Base-by-base conservation (phyloP, 768 basidiomycete species). In the Boletus vinaceobasis region DNA sequence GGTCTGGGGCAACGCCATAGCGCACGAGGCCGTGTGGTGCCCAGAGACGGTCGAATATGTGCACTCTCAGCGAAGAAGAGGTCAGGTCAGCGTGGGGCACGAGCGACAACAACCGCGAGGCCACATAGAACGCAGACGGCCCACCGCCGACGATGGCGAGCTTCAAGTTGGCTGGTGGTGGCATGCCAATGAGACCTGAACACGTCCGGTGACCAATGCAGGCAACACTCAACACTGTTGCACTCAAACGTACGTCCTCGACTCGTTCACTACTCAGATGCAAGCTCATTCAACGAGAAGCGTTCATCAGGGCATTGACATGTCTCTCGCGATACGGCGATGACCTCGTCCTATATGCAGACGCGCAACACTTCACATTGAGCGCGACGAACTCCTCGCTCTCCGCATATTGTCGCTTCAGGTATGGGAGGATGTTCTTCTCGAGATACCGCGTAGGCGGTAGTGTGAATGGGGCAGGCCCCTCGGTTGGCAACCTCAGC, bases 1-100 rank as follows among this genome's bases (percentile, higher is more conserved):
- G 96, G 74, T 98, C 96, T 42, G 96, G 96, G 11, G 97, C 96
- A 14, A 99, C 95, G 0, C 97, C 95, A 65, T 95, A 99, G 43
- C 97, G 78, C 4, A 97, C 94, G 1, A 98, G 79, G 1, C 97
- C 97, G 66, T 97, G 91, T 11, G 96, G 96, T 29, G 93, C 86
- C 82, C 95, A 98, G 11, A 96, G 78, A 33, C 92, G 80, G 73
- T 99, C 96, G 68, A 85, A 99, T 65, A 99, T 72, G 68, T 98
- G 93, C 14, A 98, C 81, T 48, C 74, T 71, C n/a, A 83, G 65
- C 33, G 73, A 75, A 32, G 66, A 69, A 3, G 70, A 59, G n/a
- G 63, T 62, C 39, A 71, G 57, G 42, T 56, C 57, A 26, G 55
- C 44, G 47, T 61, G 70, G 2, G 85, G 81, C 5, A 86, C 68